phyloP scores from a whole-genome alignment of 1,139 yeast genomes.

The Hyphopichia pseudoburtonii region DNA sequence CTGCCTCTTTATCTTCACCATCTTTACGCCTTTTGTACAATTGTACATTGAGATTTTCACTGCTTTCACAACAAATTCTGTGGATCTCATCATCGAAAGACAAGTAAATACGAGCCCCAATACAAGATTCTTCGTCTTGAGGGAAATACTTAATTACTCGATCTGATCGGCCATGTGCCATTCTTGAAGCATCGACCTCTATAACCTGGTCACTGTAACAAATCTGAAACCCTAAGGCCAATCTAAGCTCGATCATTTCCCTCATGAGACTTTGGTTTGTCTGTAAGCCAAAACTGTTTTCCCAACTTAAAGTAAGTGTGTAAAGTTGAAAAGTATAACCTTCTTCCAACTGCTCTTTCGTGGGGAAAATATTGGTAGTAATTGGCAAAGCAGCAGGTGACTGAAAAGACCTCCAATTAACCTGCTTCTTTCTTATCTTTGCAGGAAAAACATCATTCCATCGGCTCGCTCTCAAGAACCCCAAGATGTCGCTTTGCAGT shows the following conservation, averaged over 20 bases:
- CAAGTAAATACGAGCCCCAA: constrained; percentile 68
- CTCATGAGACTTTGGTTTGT: constrained; percentile 67
- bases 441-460: constrained; percentile 91
- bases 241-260: constrained; percentile 82
- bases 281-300: constrained; percentile 49
- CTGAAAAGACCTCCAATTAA: constrained; percentile 90
- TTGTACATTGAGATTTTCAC: constrained; percentile 74
- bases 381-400: constrained; percentile 93
- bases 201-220: constrained; percentile 70
- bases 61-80: constrained; percentile 69
- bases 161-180: constrained; percentile 56
- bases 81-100: constrained; percentile 83
- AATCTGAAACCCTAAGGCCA: constrained; percentile 87
- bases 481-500: constrained; percentile 42
- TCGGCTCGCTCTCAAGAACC: constrained; percentile 46
- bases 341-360: constrained; percentile 59
- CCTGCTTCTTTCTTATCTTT: constrained; percentile 59
- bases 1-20: constrained; percentile 23
- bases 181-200: constrained; percentile 61
- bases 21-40: constrained; percentile 47
- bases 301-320: constrained; percentile 59
- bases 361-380: constrained; percentile 75
- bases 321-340: constrained; percentile 66
- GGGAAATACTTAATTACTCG: constrained; percentile 45
- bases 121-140: constrained; percentile 33